These are phyloP conservation scores for Protomyces pachydermus DNA, from an alignment of 1,139 yeast species.

Conservation along the genomic window DNA sequence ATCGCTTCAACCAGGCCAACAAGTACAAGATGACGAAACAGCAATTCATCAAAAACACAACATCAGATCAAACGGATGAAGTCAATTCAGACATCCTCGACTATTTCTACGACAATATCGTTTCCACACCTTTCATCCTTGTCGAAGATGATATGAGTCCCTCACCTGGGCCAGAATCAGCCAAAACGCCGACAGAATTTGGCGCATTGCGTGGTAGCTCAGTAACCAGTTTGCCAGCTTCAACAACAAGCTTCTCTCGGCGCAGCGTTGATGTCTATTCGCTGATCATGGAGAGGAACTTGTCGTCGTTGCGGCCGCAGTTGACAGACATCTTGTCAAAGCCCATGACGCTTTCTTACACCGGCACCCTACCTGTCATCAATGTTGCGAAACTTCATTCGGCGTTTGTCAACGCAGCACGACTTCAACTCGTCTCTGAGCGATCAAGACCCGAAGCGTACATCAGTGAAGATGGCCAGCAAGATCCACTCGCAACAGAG, in stretches of 20 bases:
- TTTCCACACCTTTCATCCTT: slow-evolving; percentile 50
- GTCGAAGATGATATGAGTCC: slow-evolving; percentile 39
- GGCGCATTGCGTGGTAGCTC: slow-evolving; percentile 1
- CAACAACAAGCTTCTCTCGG: slow-evolving; percentile 28
- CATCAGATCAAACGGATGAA: slow-evolving; percentile 38
- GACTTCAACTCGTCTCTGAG: slow-evolving; percentile 40
- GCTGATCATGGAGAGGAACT: slow-evolving; percentile 39
- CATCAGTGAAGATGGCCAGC: slow-evolving; percentile 30
- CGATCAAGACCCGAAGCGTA: slow-evolving; percentile 42
- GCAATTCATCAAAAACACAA: slow-evolving; percentile 53
- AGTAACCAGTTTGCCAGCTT: background rate
- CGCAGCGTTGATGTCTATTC: slow-evolving; percentile 41
- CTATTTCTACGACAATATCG: slow-evolving; percentile 61
- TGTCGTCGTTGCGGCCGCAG: slow-evolving; percentile 41
- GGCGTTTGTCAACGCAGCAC: slow-evolving; percentile 39
- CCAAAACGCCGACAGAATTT: slow-evolving; percentile 1
- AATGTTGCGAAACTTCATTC: slow-evolving; percentile 37
- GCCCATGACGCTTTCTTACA: slow-evolving; percentile 38
- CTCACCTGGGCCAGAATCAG: slow-evolving; percentile 8
- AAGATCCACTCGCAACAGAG: slow-evolving; percentile 34
- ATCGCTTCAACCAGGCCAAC: slow-evolving; percentile 59
- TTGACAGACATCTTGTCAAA: slow-evolving; percentile 34
- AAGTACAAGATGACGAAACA: slow-evolving; percentile 57
- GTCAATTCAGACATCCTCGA: slow-evolving; percentile 44
- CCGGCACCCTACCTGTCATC: slow-evolving; percentile 34